Percentiles rank a stretch among this genome's conserved stretches.
Evolutionary conservation across 2,329 filamentous ascomycete genomes (phyloP).

Genomic region (Fusarium pininemorale): DNA sequence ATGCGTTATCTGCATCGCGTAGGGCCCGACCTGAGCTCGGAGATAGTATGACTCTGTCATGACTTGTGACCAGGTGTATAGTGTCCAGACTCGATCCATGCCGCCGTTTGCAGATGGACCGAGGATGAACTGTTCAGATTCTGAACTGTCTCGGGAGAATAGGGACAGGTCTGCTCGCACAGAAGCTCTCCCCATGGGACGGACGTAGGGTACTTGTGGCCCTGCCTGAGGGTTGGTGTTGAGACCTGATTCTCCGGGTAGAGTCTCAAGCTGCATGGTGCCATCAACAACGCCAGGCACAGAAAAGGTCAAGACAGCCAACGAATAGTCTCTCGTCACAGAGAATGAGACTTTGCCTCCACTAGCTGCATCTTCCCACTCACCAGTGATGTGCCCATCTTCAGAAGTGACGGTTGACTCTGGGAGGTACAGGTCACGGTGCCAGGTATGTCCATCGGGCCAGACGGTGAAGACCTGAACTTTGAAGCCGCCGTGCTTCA

Average conservation of each 20-base stretch:
- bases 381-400: fast-evolving
- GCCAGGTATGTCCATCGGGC: background rate
- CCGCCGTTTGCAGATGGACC: background rate
- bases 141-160: background rate
- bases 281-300: background rate
- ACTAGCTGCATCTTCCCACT: fast-evolving
- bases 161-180: background rate
- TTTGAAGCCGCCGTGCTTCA: background rate
- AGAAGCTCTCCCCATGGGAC: fast-evolving
- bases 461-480: background rate
- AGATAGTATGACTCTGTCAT: background rate
- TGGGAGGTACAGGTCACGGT: background rate
- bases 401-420: background rate
- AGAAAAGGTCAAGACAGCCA: fast-evolving
- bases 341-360: background rate
- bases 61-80: fast-evolving
- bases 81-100: background rate
- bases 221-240: background rate
- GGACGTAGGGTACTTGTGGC: fast-evolving
- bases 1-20: background rate
- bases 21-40: background rate
- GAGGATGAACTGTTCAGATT: background rate
- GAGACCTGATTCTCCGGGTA: background rate
- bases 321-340: background rate
- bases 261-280: fast-evolving